phyloP scores from a whole-genome alignment of 306 rosid species.

The Fagus crenata region DNA sequence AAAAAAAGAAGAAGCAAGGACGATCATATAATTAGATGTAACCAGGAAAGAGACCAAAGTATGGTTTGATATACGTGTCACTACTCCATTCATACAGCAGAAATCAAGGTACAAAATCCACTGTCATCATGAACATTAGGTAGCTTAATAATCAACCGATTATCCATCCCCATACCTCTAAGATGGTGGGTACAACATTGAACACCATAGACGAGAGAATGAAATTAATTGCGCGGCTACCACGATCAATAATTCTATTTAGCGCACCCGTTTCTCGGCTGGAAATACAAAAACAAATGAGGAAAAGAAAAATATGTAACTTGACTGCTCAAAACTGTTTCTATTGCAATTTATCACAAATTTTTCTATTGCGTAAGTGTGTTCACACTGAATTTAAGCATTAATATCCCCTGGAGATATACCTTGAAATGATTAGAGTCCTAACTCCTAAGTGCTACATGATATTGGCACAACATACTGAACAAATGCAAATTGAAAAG shows the following conservation, averaged over 20 bases:
- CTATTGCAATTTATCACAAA: slow-evolving; percentile 4
- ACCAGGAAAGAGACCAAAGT: slow-evolving; percentile 12
- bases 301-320: slow-evolving; percentile 14
- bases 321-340: slow-evolving; percentile 10
- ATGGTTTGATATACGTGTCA: slow-evolving; percentile 16
- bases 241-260: slow-evolving; percentile 94
- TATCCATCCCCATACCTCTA: slow-evolving; percentile 67
- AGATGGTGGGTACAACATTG: slow-evolving; percentile 88
- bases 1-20: slow-evolving; percentile 35
- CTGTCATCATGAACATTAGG: slow-evolving; percentile 9
- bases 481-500: background rate
- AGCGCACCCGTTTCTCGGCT: slow-evolving; percentile 98
- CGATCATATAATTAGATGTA: slow-evolving; percentile 24
- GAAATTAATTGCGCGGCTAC: slow-evolving; percentile 95
- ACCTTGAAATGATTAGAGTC: background rate
- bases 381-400: background rate
- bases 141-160: slow-evolving; percentile 25
- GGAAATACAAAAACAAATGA: slow-evolving; percentile 28
- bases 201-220: slow-evolving; percentile 96
- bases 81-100: background rate
- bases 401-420: background rate
- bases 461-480: background rate
- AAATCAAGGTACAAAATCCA: slow-evolving; percentile 12
- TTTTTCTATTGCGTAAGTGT: background rate
- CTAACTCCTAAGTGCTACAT: background rate